Percentiles rank a stretch among this genome's conserved stretches.
These are phyloP conservation scores for Umbelopsis isabellina DNA, from an alignment of 192 early-diverging fungal species.

Conservation along the genomic window DNA sequence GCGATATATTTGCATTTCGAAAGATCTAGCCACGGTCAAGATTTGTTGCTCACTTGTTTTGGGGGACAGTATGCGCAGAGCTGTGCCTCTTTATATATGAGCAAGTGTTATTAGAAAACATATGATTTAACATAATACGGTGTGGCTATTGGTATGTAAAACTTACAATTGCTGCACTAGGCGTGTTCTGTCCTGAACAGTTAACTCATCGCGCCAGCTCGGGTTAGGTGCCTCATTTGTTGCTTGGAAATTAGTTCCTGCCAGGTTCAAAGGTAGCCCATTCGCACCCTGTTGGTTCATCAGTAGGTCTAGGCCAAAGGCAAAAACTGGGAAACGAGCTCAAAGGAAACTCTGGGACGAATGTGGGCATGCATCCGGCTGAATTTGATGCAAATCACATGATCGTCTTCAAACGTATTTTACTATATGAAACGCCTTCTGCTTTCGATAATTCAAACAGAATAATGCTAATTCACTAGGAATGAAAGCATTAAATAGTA, in stretches of 20 bases:
- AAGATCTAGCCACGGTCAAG: slow-evolving; percentile 32
- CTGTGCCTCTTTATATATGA: slow-evolving; percentile 25
- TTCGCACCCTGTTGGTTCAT: slow-evolving; percentile 19
- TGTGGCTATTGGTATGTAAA: neutral
- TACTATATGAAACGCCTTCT: too few relatives aligned
- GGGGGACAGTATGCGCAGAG: slow-evolving; percentile 30
- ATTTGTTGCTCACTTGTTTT: slow-evolving; percentile 34
- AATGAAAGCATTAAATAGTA: too few relatives aligned
- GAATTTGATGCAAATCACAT: too few relatives aligned
- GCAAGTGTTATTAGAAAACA: neutral
- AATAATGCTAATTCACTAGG: too few relatives aligned
- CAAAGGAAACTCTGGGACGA: too few relatives aligned
- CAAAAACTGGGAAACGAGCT: too few relatives aligned
- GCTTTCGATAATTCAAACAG: too few relatives aligned
- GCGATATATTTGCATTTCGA: slow-evolving; percentile 35
- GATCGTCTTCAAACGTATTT: too few relatives aligned
- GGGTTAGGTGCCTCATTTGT: slow-evolving; percentile 34
- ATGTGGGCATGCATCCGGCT: too few relatives aligned
- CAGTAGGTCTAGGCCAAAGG: neutral
- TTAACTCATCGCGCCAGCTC: slow-evolving; percentile 42
- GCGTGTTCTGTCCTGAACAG: slow-evolving; percentile 35
- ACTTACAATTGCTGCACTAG: slow-evolving; percentile 40
- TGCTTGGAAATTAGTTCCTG: slow-evolving; percentile 4
- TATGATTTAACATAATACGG: neutral
- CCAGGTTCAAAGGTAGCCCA: slow-evolving; percentile 4